phyloP scores from a whole-genome alignment of 2,329 filamentous ascomycete genomes.

The Rugonectria rugulosa region DNA sequence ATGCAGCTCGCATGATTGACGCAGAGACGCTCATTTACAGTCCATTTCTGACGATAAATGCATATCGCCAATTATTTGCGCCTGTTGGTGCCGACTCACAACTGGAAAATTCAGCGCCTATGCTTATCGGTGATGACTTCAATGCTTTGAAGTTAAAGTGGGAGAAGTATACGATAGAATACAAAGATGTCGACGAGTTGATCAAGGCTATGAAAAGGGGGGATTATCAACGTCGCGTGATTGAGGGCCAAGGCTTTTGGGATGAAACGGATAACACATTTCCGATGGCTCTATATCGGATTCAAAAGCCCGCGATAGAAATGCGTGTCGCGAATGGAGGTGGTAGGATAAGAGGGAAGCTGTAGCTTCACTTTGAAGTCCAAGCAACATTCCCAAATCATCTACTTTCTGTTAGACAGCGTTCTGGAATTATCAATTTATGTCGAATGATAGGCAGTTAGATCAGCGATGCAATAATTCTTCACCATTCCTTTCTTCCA shows the following conservation, averaged over 20 bases:
- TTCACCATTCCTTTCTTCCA: no score
- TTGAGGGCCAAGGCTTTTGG: slow-evolving; percentile 35
- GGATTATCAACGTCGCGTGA: slow-evolving; percentile 30
- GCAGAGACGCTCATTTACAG: slow-evolving; percentile 34
- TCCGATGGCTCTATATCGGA: slow-evolving; percentile 35
- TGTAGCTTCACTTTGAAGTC: neutral
- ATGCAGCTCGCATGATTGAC: slow-evolving; percentile 31
- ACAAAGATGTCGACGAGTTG: slow-evolving; percentile 31
- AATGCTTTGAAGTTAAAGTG: slow-evolving; percentile 35
- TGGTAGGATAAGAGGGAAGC: neutral
- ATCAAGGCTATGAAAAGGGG: slow-evolving; percentile 23
- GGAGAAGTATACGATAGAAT: slow-evolving; percentile 34
- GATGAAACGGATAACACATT: slow-evolving; percentile 27
- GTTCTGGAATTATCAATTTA: no score
- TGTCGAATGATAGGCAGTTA: no score
- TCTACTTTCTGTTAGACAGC: no score
- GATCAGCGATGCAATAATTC: no score
- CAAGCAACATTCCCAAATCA: no score
- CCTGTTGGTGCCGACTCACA: neutral
- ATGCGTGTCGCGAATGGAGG: no score
- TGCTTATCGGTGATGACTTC: slow-evolving; percentile 36
- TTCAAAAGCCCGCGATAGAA: slow-evolving; percentile 8
- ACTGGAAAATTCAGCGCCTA: slow-evolving; percentile 11
- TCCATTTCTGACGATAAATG: slow-evolving; percentile 35
- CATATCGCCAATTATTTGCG: slow-evolving; percentile 27